Evolutionary conservation across 768 basidiomycete species (phyloP), one percentile per base, ranked within the genome.

Genomic region (Hysterangium stoloniferum): DNA sequence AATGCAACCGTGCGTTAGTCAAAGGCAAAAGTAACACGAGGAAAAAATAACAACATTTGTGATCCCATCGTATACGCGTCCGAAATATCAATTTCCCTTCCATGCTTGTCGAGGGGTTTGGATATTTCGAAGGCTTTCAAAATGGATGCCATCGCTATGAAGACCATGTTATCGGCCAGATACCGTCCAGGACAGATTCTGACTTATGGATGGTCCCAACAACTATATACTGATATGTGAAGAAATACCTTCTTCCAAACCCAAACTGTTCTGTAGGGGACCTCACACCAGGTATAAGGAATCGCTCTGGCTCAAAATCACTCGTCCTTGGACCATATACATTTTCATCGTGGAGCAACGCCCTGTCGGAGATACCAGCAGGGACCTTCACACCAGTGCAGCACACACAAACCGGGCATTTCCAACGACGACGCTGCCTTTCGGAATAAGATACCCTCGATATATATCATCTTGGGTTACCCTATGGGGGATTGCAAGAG

Each of bases 221-320:
- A 40, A 45, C 17, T 31, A 45, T 7, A 6, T 17, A 19, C 3
- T 6, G 19, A 45, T n/a, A 9, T 12, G 40, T 9, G 40, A 24
- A 9, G 9, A 20, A 9, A 42, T 15, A 56, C 43, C 68, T 57
- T 45, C 71, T 60, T 3, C 70, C 70, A 25, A 65, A 68, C 7
- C 70, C 70, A 45, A 62, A 71, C 8, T 60, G 63, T 43, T 71
- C 68, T 6, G 57, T 43, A 20, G 64, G 64, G 29, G 59, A 53
- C 17, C 57, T 35, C 5, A 60, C 61, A 2, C 57, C 54, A 27
- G 52, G 50, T 11, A 29, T n/a, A 20, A 68, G 52, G 54, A 67
- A 70, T 15, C 69, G 62, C 11, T 68, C 71, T 0, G 71, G 71
- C 6, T 51, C 54, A 49, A 71, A 72, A 22, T 36, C 44, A 37